Conservation (phyloP, 2,329 filamentous ascomycete genomes). For the Botrytis elliptica region DNA sequence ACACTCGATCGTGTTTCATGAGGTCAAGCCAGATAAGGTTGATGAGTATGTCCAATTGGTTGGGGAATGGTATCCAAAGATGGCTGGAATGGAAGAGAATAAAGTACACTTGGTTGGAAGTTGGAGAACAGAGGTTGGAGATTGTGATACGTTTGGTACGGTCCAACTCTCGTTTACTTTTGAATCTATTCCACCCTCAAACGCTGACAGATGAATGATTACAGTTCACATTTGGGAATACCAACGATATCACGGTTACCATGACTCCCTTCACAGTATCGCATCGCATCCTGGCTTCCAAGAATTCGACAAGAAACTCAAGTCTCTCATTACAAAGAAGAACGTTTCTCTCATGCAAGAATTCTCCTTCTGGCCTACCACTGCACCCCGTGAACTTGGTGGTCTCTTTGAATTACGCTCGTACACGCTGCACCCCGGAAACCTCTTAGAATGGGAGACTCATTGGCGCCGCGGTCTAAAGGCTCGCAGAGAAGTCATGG, state of each 20-base stretch:
- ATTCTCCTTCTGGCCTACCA: slow-evolving; percentile 99
- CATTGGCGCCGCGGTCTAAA: slow-evolving; percentile 93
- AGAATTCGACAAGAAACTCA: slow-evolving; percentile 81
- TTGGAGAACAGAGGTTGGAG: slow-evolving; percentile 96
- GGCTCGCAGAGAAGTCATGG: slow-evolving; percentile 94
- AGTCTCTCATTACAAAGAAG: slow-evolving; percentile 80
- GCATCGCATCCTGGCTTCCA: slow-evolving; percentile 78
- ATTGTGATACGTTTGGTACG: slow-evolving; percentile 93
- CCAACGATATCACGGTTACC: slow-evolving; percentile 93
- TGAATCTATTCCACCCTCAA: not conserved
- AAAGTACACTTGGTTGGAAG: slow-evolving; percentile 95
- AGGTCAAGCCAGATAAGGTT: slow-evolving; percentile 92
- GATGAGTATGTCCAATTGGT: slow-evolving; percentile 92
- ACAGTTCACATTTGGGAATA: slow-evolving; percentile 99
- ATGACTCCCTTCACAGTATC: slow-evolving; percentile 84
- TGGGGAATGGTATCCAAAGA: slow-evolving; percentile 86
- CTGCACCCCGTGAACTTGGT: slow-evolving; percentile 81
- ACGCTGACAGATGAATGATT: slow-evolving; percentile 21
- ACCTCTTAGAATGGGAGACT: slow-evolving; percentile 96
- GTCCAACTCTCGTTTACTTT: slow-evolving; percentile 21
- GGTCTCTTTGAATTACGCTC: slow-evolving; percentile 95
- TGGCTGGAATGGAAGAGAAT: slow-evolving; percentile 82
- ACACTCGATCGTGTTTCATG: slow-evolving; percentile 94
- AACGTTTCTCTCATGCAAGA: slow-evolving; percentile 95
- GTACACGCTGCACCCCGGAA: slow-evolving; percentile 93